Percentiles rank a stretch among this genome's conserved stretches.
These are phyloP conservation scores for Penicillium sp. DNA, from an alignment of 2,329 filamentous ascomycete species.

Conservation along the genomic window DNA sequence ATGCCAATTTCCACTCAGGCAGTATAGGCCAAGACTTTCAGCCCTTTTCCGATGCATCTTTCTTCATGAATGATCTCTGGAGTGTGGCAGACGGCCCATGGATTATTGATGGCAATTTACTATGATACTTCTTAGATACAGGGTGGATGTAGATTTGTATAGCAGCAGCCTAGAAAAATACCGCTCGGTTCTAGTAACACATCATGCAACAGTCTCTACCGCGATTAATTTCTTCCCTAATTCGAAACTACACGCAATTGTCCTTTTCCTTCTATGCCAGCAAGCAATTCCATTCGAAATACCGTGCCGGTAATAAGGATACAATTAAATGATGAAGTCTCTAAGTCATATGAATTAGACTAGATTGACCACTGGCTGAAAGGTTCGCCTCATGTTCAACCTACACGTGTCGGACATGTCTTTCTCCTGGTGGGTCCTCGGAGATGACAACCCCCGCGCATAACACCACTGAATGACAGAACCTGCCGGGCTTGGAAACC, in stretches of 20 bases:
- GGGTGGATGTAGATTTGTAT: not conserved
- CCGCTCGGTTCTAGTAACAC: not conserved
- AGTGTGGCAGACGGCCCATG: constrained; percentile 36
- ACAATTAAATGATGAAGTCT: no score
- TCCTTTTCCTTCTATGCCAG: not conserved
- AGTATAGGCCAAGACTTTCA: constrained; percentile 14
- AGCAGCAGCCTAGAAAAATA: not conserved
- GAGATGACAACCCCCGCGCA: not conserved
- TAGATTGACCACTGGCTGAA: not conserved
- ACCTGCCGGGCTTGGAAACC: not conserved
- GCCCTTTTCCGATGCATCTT: constrained; percentile 18
- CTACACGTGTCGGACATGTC: not conserved
- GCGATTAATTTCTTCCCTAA: constrained; percentile 3
- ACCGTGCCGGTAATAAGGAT: no score
- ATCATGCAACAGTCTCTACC: not conserved
- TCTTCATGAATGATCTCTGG: constrained; percentile 28
- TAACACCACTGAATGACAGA: not conserved
- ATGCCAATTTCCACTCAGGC: constrained; percentile 9
- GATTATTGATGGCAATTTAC: constrained; percentile 30
- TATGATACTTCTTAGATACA: constrained; percentile 1
- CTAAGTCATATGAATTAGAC: no score
- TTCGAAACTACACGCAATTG: constrained; percentile 15
- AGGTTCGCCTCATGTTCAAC: not conserved
- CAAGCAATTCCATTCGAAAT: constrained; percentile 12
- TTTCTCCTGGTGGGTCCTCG: not conserved